Evolutionary conservation across 225 moss, liverwort and hornwort species (phyloP), one percentile per base, ranked within the genome.

Genomic region (Ulota crispa): DNA sequence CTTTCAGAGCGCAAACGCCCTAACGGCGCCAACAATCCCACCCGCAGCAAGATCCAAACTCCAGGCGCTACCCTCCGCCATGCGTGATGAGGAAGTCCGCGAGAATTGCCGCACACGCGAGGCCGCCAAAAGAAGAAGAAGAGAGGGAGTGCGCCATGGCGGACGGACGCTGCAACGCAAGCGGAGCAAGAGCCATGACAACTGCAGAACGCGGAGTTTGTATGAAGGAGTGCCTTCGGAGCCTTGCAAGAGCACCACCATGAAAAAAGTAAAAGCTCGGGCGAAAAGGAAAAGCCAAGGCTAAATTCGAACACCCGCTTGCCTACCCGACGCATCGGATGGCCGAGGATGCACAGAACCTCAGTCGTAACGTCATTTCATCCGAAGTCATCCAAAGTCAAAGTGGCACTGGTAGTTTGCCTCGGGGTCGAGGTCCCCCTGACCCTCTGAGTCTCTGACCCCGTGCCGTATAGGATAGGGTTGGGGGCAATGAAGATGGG

Each of bases 21-120:
- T 79, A 79, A 79, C 57, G 31, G 23, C 42, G 43, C 69, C 57
- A 56, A 30, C 26, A 78, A 78, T 79, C 69, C 15, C 68, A 2
- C 14, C 69, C 7, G 19, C 78, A 27, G 69, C 79, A 79, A 69
- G 57, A 79, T 79, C 79, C 57, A 27, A 55, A 21, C 4, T 19
- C 24, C 53, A 3, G 37, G 28, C 5, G 55, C 42, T 57, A 69
- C 30, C 69, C 79, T 79, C 79, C 69, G 69, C 69, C 79, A 79
- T 79, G 69, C 41, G 15, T 43, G 43, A 43, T 15, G 31, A 23
- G 43, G 9, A 23, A 79, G 59, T 7, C 23, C 20, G 42, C 68
- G 42, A 21, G 59, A 79, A 79, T 79, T 79, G 69, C 30, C 18
- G 27, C 54, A 54, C 54, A 54, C 26, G 36, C 37, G 53, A 18